Conservation (phyloP, 352 stramenopile genomes). For the Globisporangium orthogonon region DNA sequence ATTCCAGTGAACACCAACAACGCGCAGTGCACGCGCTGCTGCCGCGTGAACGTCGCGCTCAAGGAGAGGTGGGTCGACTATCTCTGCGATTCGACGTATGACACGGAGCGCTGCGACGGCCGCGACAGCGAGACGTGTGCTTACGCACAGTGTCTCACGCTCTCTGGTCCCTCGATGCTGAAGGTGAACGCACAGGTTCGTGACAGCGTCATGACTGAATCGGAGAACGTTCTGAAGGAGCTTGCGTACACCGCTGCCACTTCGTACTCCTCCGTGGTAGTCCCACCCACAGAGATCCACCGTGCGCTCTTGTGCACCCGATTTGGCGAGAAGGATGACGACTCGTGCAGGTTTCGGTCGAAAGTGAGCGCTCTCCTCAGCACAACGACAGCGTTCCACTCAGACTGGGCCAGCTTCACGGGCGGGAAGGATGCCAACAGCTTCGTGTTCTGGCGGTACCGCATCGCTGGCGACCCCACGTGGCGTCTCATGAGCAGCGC, state of each 20-base stretch:
- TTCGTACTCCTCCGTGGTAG: not conserved
- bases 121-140: constrained; percentile 5
- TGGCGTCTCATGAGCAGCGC: constrained; percentile 9
- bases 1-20: not conserved
- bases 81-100: constrained; percentile 16
- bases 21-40: constrained; percentile 15
- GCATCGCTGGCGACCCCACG: constrained; percentile 3
- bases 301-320: constrained; percentile 11
- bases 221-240: constrained; percentile 2
- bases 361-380: constrained; percentile 7
- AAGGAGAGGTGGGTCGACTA: constrained; percentile 20
- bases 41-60: constrained; percentile 15
- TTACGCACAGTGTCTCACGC: constrained; percentile 11
- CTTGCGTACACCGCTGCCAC: not conserved
- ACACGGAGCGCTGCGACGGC: constrained; percentile 16
- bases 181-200: constrained; percentile 2
- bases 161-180: constrained; percentile 3
- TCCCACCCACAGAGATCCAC: constrained; percentile 9
- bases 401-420: not conserved
- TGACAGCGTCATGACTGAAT: constrained; percentile 4
- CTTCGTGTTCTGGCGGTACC: constrained; percentile 18
- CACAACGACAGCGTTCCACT: constrained; percentile 5
- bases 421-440: constrained; percentile 5
- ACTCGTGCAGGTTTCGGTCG: constrained; percentile 3
- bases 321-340: constrained; percentile 4